Base-by-base conservation (phyloP, 495 filamentous ascomycete genomes). In the Glonium stellatum region DNA sequence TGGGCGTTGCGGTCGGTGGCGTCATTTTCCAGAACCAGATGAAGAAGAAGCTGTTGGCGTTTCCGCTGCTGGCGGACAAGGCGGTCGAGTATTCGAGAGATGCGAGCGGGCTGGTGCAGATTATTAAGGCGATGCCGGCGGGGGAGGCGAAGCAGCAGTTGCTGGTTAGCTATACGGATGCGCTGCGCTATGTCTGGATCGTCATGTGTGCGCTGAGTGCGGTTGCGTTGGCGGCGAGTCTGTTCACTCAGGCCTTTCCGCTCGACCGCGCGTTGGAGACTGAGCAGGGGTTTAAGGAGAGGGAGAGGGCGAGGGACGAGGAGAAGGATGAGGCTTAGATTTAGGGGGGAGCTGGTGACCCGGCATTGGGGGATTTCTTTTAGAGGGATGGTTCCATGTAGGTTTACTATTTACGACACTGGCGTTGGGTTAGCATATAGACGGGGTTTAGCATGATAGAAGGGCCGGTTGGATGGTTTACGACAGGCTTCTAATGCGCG, bases 1-100 rank as follows among this genome's bases (percentile, higher is more conserved):
- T 86, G 22, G 84, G 84, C 5, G 76, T 88, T 12, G 84, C 83
- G 13, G 73, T 87, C 23, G 79, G 82, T 11, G 82, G 81, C 13
- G 75, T 79, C 4, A 73, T 83, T 5, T 81, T 87, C 62, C 78
- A 86, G 62, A 86, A 83, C 59, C 68, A 76, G 56, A 79, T 81
- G 71, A 72, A 70, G 54, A 61, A 66, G 47, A 76, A 79, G 65
- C 71, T 82, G 9, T 50, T 64, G 13, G 54, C 54, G 18, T 70
- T 64, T 46, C 68, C 73, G 10, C 58, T 65, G 15, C 61, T 73
- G 15, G 71, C 69, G 2, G 54, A 59, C 25, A 65, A 59, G 46
- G 71, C 55, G 42, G 66, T 48, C 35, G 75, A 66, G 71, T 78
- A 41, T 58, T 77, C 77, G 4, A 67, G 71, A 41, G 68, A 82